These are phyloP conservation scores for Cryptococcus depauperatus DNA, from an alignment of 1,284 basidiomycete genomes.

Conservation along the genomic window DNA sequence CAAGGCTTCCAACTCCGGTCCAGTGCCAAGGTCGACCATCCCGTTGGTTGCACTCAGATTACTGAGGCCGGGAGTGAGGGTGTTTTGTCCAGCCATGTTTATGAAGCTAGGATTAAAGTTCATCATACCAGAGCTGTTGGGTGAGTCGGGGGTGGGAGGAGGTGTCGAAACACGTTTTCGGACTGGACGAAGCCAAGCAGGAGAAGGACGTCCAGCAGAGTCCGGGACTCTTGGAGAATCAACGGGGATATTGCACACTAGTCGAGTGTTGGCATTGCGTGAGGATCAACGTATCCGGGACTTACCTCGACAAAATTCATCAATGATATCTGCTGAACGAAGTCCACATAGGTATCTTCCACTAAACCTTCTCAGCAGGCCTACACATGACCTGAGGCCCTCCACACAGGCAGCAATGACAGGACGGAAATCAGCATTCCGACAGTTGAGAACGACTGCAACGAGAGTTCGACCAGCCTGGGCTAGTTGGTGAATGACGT, in stretches of 20 bases:
- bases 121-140: conserved; percentile 20
- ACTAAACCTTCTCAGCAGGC: conserved; percentile 54
- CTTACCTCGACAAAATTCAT: conserved; percentile 80
- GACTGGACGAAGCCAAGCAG: conserved; percentile 78
- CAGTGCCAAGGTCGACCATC: neutral
- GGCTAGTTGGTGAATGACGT: conserved; percentile 85
- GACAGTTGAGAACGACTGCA: conserved; percentile 64
- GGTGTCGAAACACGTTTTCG: conserved; percentile 51
- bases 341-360: conserved; percentile 62
- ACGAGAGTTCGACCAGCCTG: conserved; percentile 84
- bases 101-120: conserved; percentile 6
- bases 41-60: neutral
- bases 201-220: conserved; percentile 54
- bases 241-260: conserved; percentile 79
- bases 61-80: neutral
- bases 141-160: conserved; percentile 45
- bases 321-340: conserved; percentile 78
- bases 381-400: conserved; percentile 73
- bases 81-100: conserved; percentile 1
- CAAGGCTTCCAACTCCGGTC: conserved; percentile 34
- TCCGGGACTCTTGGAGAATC: conserved; percentile 52
- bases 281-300: neutral
- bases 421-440: conserved; percentile 49
- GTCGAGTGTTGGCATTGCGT: neutral
- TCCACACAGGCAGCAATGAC: conserved; percentile 72